Base-by-base conservation (phyloP, 2,329 filamentous ascomycete genomes). In the Claviceps maximensis region DNA sequence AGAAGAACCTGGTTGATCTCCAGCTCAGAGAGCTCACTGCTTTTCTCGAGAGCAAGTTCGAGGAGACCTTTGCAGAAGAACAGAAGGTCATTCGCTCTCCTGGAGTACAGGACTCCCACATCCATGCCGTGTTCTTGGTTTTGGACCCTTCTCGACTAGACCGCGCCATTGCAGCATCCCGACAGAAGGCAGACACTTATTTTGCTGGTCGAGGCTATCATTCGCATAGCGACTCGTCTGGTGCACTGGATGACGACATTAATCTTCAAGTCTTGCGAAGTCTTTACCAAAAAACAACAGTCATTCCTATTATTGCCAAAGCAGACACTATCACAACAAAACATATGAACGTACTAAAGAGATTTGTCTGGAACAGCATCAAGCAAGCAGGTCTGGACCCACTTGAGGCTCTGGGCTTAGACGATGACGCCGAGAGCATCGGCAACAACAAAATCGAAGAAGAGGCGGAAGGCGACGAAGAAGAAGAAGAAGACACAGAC, bases 41-140 rank as follows among this genome's bases (percentile, higher is more conserved):
- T 9, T 98, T 98, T 71, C 75, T 98, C 55, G 93, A 98, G 74
- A 91, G 86, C 74, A 97, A 97, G 69, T 98, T 98, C 61, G 91
- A 98, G 67, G 93, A 98, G 64, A 97, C 93, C 0, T 95, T 98
- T 66, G 82, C 82, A 49, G 93, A 98, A 71, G 93, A 98, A 74
- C 95, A 95, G 79, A 97, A 96, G 74, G 90, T 98, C 47, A 78
- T 96, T 57, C 86, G 93, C 62, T 89, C 90, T 51, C 91, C 93
- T 27, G 91, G 90, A 53, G 86, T 88, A 58, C 87, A 89, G 66
- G 93, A 98, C 72, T 96, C 91, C 50, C 93, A 98, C 68, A 95
- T 98, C 59, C 93, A 98, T 67, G 94, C 89, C 59, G 89, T 89
- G 52, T 95, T 98, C 70, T 77, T 97, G 53, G 74, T 98, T 53